Evolutionary conservation across 2,329 filamentous ascomycete species (phyloP).

Genomic region (Diaporthe sp.): DNA sequence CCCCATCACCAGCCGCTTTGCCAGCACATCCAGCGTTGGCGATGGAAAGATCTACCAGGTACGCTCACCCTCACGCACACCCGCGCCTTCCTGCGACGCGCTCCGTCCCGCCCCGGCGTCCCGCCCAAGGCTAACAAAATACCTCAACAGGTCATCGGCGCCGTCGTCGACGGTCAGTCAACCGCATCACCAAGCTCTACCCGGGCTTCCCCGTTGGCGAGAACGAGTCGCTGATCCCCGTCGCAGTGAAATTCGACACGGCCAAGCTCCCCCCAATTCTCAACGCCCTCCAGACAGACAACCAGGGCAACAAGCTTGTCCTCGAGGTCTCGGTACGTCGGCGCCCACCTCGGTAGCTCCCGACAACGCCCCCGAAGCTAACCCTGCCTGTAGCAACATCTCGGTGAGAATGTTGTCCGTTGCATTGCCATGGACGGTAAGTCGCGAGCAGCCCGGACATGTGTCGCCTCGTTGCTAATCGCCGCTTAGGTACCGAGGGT

Average conservation of each 20-base stretch:
- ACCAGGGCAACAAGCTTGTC: conserved; percentile 93
- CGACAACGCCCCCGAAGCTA: conserved; percentile 46
- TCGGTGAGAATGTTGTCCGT: conserved; percentile 98
- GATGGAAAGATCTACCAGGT: conserved; percentile 80
- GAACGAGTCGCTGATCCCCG: conserved; percentile 43
- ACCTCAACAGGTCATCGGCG: conserved; percentile 92
- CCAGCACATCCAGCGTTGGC: conserved; percentile 69
- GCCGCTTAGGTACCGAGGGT: conserved; percentile 91
- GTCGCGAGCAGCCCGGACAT: conserved; percentile 48
- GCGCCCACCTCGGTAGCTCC: conserved; percentile 14
- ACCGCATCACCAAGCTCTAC: conserved; percentile 38
- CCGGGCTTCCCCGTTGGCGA: conserved; percentile 15
- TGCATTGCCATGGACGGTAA: conserved; percentile 99
- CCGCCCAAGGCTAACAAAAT: conserved; percentile 64
- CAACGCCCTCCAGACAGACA: conserved; percentile 93
- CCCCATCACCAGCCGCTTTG: conserved; percentile 69
- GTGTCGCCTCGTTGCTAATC: conserved; percentile 37
- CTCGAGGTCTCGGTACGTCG: conserved; percentile 92
- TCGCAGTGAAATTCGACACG: conserved; percentile 92
- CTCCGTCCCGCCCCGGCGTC: conserved; percentile 4
- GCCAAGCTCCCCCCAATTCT: conserved; percentile 96
- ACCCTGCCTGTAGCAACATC: conserved; percentile 84
- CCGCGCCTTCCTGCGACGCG: conserved; percentile 30
- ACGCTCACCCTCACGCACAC: conserved; percentile 47
- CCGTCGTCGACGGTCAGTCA: conserved; percentile 95